These are phyloP conservation scores for Cystobasidium sp. DNA, from an alignment of 1,284 basidiomycete species.

Conservation along the genomic window DNA sequence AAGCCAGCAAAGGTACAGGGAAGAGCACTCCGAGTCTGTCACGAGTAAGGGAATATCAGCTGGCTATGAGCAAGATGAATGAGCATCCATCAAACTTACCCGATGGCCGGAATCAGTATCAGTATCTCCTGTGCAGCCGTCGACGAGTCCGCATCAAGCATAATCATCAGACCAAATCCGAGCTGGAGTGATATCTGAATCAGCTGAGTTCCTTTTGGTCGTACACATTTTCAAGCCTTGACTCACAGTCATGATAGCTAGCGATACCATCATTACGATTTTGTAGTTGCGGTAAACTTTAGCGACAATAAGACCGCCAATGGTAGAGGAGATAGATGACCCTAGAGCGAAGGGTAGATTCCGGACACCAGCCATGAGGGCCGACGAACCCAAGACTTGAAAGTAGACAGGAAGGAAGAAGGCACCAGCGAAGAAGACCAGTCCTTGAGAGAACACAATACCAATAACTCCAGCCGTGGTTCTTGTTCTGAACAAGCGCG, in stretches of 20 bases:
- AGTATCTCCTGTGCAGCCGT: slow-evolving; percentile 49
- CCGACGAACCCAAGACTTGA: slow-evolving; percentile 75
- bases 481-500: slow-evolving; percentile 75
- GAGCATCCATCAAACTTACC: background rate
- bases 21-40: slow-evolving; percentile 49
- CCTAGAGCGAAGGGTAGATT: slow-evolving; percentile 77
- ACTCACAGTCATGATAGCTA: slow-evolving; percentile 45
- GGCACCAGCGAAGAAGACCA: slow-evolving; percentile 66
- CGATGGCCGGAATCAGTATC: slow-evolving; percentile 48
- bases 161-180: slow-evolving; percentile 53
- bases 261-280: slow-evolving; percentile 66
- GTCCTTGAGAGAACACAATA: slow-evolving; percentile 68
- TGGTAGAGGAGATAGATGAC: slow-evolving; percentile 61
- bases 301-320: slow-evolving; percentile 67
- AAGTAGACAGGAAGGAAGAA: slow-evolving; percentile 72
- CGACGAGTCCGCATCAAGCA: slow-evolving; percentile 49
- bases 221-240: background rate
- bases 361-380: slow-evolving; percentile 72
- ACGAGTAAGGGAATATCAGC: slow-evolving; percentile 37
- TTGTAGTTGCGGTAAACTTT: slow-evolving; percentile 65
- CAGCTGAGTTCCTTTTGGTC: background rate
- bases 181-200: slow-evolving; percentile 40
- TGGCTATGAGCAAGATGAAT: background rate
- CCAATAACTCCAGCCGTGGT: slow-evolving; percentile 72
- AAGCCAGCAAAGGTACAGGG: slow-evolving; percentile 46